These are phyloP conservation scores for Fragilaria crotonensis DNA, from an alignment of 108 stramenopile species.

Conservation along the genomic window DNA sequence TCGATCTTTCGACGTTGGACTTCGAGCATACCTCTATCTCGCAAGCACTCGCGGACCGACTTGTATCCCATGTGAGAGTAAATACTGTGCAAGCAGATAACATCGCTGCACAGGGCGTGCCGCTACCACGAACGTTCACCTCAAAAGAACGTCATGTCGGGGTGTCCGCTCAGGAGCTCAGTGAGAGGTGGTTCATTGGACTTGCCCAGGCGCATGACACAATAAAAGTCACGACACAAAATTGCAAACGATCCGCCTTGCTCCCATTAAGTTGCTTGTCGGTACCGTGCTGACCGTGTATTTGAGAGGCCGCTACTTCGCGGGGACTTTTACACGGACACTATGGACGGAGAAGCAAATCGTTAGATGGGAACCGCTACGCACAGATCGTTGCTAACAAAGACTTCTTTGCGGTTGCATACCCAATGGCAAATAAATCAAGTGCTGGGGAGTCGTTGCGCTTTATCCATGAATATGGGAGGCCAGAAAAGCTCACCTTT, in stretches of 20 bases:
- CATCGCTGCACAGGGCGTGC: background rate
- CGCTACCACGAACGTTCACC: background rate
- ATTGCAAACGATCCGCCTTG: slow-evolving; percentile 6
- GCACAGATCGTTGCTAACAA: background rate
- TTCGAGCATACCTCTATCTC: too few relatives aligned
- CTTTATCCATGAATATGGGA: background rate
- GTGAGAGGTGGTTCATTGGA: slow-evolving; percentile 18
- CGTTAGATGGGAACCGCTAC: slow-evolving; percentile 2
- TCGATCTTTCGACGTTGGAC: background rate
- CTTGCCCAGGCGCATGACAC: slow-evolving; percentile 13
- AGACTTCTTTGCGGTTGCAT: too few relatives aligned
- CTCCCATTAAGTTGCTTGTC: slow-evolving; percentile 16
- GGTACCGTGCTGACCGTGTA: slow-evolving; percentile 19
- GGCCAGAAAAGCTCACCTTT: too few relatives aligned
- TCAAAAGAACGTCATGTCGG: background rate
- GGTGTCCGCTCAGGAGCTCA: slow-evolving; percentile 2
- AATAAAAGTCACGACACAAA: too few relatives aligned
- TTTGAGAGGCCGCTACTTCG: background rate
- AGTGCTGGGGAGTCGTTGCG: too few relatives aligned
- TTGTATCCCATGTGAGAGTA: too few relatives aligned
- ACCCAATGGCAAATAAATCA: too few relatives aligned
- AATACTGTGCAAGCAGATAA: too few relatives aligned
- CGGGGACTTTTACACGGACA: too few relatives aligned
- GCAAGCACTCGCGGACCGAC: too few relatives aligned
- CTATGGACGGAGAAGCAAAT: too few relatives aligned